Conservation (phyloP, 2,329 filamentous ascomycete species). For the Aspergillus neotritici region DNA sequence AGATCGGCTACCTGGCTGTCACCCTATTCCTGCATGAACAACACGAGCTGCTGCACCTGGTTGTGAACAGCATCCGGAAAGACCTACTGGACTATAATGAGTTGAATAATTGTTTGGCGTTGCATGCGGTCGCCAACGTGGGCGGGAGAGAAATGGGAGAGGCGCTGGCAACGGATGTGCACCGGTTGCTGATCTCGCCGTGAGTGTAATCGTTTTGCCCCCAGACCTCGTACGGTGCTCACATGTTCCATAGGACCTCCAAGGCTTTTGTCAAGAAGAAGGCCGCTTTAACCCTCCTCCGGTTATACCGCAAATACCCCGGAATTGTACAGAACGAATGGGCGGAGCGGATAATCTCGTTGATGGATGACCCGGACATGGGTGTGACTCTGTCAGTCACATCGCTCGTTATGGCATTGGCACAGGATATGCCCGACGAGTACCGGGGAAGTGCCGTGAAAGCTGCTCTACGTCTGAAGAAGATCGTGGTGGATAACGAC, state of each 20-base stretch:
- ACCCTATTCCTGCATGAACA: conserved; percentile 96
- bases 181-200: conserved; percentile 90
- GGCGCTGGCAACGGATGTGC: conserved; percentile 83
- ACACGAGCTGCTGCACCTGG: conserved; percentile 90
- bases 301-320: conserved; percentile 89
- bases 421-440: conserved; percentile 88
- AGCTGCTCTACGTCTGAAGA: conserved; percentile 81
- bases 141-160: conserved; percentile 97
- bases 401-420: conserved; percentile 87
- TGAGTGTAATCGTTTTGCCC: conserved; percentile 44
- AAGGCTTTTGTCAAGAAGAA: conserved; percentile 99
- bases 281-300: conserved; percentile 84
- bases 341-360: conserved; percentile 95
- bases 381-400: conserved; percentile 93
- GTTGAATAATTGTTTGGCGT: conserved; percentile 89
- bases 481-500: conserved; percentile 84
- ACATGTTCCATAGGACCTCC: conserved; percentile 54
- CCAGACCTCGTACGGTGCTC: conserved; percentile 31
- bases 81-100: conserved; percentile 93
- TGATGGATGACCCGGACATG: conserved; percentile 95
- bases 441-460: conserved; percentile 95
- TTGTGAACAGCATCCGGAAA: conserved; percentile 98
- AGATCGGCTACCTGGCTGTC: conserved; percentile 97
- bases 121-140: conserved; percentile 97
- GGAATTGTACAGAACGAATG: conserved; percentile 93